These are phyloP conservation scores for Poterioochromonas sp. DNA, from an alignment of 352 stramenopile species.

Conservation along the genomic window DNA sequence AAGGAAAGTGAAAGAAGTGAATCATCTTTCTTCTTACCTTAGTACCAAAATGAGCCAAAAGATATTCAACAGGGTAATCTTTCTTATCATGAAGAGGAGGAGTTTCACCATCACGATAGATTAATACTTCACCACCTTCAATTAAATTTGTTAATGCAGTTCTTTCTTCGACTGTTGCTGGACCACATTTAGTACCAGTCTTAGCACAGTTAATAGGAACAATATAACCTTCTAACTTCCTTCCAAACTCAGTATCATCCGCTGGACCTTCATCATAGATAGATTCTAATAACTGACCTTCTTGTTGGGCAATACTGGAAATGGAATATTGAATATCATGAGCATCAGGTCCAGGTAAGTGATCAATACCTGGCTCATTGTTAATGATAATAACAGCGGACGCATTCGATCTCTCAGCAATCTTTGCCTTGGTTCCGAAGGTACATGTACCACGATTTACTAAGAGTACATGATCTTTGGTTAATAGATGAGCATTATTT, in stretches of 20 bases:
- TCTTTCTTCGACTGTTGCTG: slow-evolving; percentile 12
- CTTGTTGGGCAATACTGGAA: background rate
- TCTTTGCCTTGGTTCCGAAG: slow-evolving; percentile 21
- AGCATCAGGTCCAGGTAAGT: slow-evolving; percentile 30
- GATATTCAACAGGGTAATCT: slow-evolving; percentile 19
- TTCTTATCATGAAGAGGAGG: background rate
- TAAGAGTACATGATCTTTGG: slow-evolving; percentile 8
- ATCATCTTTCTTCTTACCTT: background rate
- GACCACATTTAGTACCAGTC: slow-evolving; percentile 12
- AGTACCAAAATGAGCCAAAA: slow-evolving; percentile 21
- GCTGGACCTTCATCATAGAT: slow-evolving; percentile 25
- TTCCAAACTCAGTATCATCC: slow-evolving; percentile 1
- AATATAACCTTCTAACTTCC: slow-evolving; percentile 22
- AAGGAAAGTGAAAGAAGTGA: background rate
- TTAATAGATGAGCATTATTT: slow-evolving; percentile 1
- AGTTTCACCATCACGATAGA: background rate
- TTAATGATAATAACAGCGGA: slow-evolving; percentile 29
- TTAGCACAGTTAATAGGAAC: slow-evolving; percentile 32
- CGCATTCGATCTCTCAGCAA: background rate
- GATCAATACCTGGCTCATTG: slow-evolving; percentile 28
- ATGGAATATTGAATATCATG: slow-evolving; percentile 31
- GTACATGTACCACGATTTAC: slow-evolving; percentile 21
- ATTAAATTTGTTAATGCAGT: background rate
- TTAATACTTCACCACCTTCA: background rate
- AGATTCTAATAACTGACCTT: slow-evolving; percentile 19